Percentiles rank a stretch among this genome's conserved stretches.
Conservation (phyloP, 495 filamentous ascomycete species). For the Chaetomium cochliodes region DNA sequence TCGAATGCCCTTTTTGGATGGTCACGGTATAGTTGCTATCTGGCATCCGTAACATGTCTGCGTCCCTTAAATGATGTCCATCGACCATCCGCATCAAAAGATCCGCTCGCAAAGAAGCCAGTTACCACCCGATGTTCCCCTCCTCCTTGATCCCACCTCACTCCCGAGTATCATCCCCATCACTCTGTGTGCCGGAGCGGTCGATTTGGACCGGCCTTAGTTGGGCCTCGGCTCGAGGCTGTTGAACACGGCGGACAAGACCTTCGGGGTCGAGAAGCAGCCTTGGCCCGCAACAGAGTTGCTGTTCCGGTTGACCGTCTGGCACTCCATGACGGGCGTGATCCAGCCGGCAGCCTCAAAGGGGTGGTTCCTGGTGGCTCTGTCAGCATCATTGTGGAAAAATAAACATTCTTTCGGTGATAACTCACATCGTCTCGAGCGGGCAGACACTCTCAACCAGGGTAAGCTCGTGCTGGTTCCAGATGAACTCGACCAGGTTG, state of each 20-base stretch:
- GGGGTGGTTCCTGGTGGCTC: not conserved
- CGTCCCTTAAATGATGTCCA: not conserved
- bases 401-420: not conserved
- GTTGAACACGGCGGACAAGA: constrained; percentile 23
- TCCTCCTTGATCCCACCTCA: not conserved
- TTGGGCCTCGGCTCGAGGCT: constrained; percentile 29
- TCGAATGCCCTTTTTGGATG: not conserved
- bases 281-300: constrained; percentile 18
- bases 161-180: not conserved
- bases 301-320: constrained; percentile 13
- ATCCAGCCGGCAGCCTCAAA: constrained; percentile 29
- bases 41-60: not conserved
- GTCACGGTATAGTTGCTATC: not conserved
- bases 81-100: not conserved
- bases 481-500: constrained; percentile 49
- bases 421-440: not conserved
- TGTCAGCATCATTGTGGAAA: constrained; percentile 1
- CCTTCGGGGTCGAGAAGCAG: constrained; percentile 17
- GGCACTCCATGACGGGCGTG: constrained; percentile 22
- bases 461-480: constrained; percentile 40
- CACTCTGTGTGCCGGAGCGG: not conserved
- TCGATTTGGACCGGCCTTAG: not conserved
- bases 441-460: constrained; percentile 39
- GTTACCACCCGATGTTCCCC: not conserved
- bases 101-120: not conserved